phyloP scores from a whole-genome alignment of 768 basidiomycete genomes.

The Suillus variegatus region DNA sequence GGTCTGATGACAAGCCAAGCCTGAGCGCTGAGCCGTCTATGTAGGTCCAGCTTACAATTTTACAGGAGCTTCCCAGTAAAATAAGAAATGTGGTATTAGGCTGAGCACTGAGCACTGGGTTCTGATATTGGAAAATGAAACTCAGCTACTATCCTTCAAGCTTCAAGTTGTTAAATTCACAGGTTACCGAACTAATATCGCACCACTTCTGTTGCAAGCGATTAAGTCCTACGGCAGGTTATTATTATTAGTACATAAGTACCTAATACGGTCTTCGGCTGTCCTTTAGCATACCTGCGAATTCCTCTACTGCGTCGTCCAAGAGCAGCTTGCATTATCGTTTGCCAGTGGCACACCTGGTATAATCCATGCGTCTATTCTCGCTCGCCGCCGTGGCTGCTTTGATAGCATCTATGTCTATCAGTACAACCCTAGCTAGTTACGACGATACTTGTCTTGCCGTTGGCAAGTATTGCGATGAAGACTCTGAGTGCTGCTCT shows the following conservation, averaged over 20 bases:
- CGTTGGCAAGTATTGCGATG: background rate
- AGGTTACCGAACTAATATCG: background rate
- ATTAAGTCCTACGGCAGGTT: background rate
- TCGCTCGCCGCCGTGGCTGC: background rate
- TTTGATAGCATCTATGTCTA: background rate
- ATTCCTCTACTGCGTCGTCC: background rate
- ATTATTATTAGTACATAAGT: too few species aligned
- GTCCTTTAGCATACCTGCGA: background rate
- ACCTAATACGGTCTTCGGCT: background rate
- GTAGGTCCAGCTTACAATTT: too few species aligned
- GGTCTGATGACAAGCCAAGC: too few species aligned
- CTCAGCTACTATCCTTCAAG: too few species aligned
- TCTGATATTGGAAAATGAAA: too few species aligned
- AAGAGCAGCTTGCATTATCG: background rate
- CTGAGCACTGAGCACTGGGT: too few species aligned
- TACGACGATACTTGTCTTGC: background rate
- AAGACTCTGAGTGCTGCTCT: background rate
- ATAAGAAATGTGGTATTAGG: too few species aligned
- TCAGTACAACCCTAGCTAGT: background rate
- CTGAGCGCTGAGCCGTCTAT: too few species aligned
- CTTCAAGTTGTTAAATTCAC: too few species aligned
- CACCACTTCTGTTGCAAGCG: constrained; percentile 1
- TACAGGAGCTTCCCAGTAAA: too few species aligned
- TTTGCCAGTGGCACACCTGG: too few species aligned
- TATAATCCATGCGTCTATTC: background rate